These are phyloP conservation scores for Ascochyta koolunga DNA, from an alignment of 2,329 filamentous ascomycete species.

Conservation along the genomic window DNA sequence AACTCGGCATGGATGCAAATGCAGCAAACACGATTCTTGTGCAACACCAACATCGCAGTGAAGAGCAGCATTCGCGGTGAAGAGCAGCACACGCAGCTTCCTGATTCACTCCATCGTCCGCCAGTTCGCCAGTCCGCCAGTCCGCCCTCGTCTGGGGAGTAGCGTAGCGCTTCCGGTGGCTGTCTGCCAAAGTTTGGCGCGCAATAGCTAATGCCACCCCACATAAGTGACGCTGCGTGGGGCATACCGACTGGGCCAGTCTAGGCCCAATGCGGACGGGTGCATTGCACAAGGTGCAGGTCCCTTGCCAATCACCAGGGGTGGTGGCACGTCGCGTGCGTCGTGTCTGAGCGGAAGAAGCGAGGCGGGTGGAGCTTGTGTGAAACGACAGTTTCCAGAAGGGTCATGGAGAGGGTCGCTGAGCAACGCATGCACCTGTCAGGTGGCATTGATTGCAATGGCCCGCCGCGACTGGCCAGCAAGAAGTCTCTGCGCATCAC, in stretches of 20 bases:
- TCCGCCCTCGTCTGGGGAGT: slow-evolving; percentile 36
- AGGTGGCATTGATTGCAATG: not conserved
- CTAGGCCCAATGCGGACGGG: slow-evolving; percentile 26
- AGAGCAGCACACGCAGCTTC: slow-evolving; percentile 25
- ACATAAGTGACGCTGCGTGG: slow-evolving; percentile 43
- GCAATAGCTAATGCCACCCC: slow-evolving; percentile 25
- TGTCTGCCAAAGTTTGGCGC: slow-evolving; percentile 26
- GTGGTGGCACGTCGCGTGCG: slow-evolving; percentile 43
- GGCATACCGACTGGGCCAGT: slow-evolving; percentile 2
- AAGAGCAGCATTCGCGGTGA: slow-evolving; percentile 1
- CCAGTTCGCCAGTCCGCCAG: too few species aligned
- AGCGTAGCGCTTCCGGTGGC: slow-evolving; percentile 38
- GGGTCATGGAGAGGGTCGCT: slow-evolving; percentile 7
- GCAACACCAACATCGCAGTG: slow-evolving; percentile 17
- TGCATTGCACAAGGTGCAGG: slow-evolving; percentile 16
- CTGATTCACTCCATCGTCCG: slow-evolving; percentile 22
- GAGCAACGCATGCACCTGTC: slow-evolving; percentile 14
- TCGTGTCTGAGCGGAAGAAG: slow-evolving; percentile 23
- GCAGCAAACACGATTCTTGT: slow-evolving; percentile 26
- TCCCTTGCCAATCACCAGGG: slow-evolving; percentile 34
- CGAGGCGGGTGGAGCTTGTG: slow-evolving; percentile 22
- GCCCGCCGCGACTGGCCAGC: slow-evolving; percentile 3
- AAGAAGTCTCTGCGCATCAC: slow-evolving; percentile 7
- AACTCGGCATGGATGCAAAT: slow-evolving; percentile 15
- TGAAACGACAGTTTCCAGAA: slow-evolving; percentile 39